phyloP scores from a whole-genome alignment of 2,329 filamentous ascomycete species.

The Periconia sp. region DNA sequence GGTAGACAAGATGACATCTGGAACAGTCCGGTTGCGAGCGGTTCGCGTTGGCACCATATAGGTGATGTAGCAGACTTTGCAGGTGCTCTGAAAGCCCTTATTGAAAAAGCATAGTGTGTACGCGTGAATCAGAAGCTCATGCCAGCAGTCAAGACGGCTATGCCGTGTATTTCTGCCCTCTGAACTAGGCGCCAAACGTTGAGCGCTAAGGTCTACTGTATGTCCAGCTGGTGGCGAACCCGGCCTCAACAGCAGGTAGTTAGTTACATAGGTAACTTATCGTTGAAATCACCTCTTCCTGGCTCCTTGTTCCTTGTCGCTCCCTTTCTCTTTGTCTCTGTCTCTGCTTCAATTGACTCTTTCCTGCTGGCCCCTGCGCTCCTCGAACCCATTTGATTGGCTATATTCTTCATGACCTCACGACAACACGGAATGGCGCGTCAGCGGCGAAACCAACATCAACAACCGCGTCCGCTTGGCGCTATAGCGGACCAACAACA shows the following conservation, averaged over 20 bases:
- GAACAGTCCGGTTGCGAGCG: conserved; percentile 63
- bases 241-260: background rate
- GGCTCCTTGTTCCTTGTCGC: background rate
- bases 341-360: background rate
- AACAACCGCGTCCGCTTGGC: conserved; percentile 3
- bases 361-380: background rate
- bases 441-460: conserved; percentile 1
- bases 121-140: too few relatives aligned
- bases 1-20: conserved; percentile 66
- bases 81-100: conserved; percentile 40
- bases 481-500: conserved; percentile 1
- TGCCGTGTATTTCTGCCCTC: too few relatives aligned
- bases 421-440: conserved; percentile 13
- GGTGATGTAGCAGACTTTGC: conserved; percentile 59
- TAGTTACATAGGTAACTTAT: too few relatives aligned
- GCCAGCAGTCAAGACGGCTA: too few relatives aligned
- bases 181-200: too few relatives aligned
- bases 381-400: background rate
- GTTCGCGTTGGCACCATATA: too few relatives aligned
- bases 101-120: background rate
- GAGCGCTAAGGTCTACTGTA: too few relatives aligned
- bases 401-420: conserved; percentile 12
- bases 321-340: background rate
- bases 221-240: too few relatives aligned
- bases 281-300: too few relatives aligned